These are phyloP conservation scores for Symbiotaphrina buchneri DNA, from an alignment of 495 filamentous ascomycete genomes.

Conservation along the genomic window DNA sequence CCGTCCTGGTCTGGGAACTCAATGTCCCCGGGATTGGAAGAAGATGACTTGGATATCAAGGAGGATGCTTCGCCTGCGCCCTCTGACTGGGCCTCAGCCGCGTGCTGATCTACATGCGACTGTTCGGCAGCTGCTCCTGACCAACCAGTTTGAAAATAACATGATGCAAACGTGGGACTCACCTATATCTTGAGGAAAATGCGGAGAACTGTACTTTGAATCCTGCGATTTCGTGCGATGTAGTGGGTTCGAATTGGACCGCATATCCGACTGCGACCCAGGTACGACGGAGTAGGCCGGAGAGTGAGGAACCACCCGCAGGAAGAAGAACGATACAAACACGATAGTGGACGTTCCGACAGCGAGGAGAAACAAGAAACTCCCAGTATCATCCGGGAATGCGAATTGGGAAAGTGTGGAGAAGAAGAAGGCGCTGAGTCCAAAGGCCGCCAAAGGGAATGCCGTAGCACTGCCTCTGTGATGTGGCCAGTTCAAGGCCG, in stretches of 20 bases:
- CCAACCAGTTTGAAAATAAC: background rate
- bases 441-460: conserved; percentile 80
- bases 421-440: conserved; percentile 92
- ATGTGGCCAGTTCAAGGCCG: conserved; percentile 78
- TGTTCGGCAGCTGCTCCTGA: conserved; percentile 2
- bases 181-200: background rate
- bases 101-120: conserved; percentile 2
- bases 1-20: conserved; percentile 14
- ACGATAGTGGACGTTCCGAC: conserved; percentile 56
- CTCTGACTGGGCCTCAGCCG: conserved; percentile 12
- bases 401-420: conserved; percentile 50
- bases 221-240: conserved; percentile 36
- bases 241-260: conserved; percentile 31
- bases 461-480: conserved; percentile 88
- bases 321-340: conserved; percentile 57
- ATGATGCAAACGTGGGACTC: background rate
- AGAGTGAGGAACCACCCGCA: conserved; percentile 45
- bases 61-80: conserved; percentile 61
- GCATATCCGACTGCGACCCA: conserved; percentile 16
- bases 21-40: conserved; percentile 18
- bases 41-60: conserved; percentile 42
- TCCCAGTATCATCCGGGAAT: conserved; percentile 65
- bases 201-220: conserved; percentile 14
- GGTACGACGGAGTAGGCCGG: conserved; percentile 43
- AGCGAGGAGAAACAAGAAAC: conserved; percentile 60